Percentiles rank a stretch among this genome's conserved stretches.
Conservation (phyloP, 2,329 filamentous ascomycete genomes). For the Metarhizium guizhouense region DNA sequence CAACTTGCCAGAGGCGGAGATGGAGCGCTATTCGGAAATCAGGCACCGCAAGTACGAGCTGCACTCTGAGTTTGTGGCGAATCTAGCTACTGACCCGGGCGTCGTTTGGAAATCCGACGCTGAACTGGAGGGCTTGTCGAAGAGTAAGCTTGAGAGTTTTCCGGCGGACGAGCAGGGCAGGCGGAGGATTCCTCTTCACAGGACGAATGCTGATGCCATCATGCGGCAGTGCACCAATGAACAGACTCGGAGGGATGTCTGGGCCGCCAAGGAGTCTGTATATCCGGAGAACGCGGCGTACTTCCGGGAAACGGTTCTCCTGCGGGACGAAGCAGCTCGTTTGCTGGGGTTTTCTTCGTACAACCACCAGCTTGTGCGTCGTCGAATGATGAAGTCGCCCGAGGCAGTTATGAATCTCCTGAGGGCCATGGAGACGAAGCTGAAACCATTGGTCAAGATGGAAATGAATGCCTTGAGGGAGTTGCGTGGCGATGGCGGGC, state of each 20-base stretch:
- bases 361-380: neutral
- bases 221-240: neutral
- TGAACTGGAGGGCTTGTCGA: neutral
- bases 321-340: conserved; percentile 7
- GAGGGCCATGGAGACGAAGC: neutral
- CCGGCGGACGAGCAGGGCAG: neutral
- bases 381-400: conserved; percentile 3
- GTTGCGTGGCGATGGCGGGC: neutral
- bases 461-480: neutral
- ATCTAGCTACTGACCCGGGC: too few relatives aligned
- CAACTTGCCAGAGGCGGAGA: too few relatives aligned
- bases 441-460: neutral
- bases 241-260: neutral
- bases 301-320: conserved; percentile 4
- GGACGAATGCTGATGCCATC: neutral
- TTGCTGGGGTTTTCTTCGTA: conserved; percentile 4
- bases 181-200: neutral
- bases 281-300: conserved; percentile 1
- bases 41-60: too few relatives aligned
- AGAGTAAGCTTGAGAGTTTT: neutral
- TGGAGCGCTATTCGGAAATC: too few relatives aligned
- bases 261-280: neutral
- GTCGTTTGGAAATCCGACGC: neutral
- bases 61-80: too few relatives aligned
- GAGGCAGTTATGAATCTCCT: conserved; percentile 1